Base-by-base conservation (phyloP, 305 asterid species). In the Fraxinus floribunda region DNA sequence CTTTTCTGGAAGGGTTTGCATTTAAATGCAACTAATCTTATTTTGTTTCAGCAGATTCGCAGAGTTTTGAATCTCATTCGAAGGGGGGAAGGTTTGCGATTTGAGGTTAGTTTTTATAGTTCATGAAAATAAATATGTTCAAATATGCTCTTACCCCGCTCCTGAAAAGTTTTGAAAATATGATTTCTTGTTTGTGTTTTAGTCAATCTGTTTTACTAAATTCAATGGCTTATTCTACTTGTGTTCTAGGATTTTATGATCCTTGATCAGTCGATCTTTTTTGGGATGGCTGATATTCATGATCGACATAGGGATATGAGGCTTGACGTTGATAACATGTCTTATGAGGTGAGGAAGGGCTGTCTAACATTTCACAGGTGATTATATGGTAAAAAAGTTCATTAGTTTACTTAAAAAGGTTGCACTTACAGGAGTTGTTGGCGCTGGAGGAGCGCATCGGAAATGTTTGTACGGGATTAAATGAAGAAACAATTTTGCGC, bases 271-370 rank as follows among this genome's bases (percentile, higher is more conserved):
- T 91, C 98, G 0, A 87, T 89, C 77, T 83, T 94, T 80, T 87
- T 90, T 44, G 98, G 98, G 80, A 94, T 93, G 95, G 85, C 91
- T 8, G 98, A 91, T 70, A 83, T 89, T 13, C 92, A 91, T 24
- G 99, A 96, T 64, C 92, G 91, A 30, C 98, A 96, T 71, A 90
- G 93, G 78, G 99, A 94, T 78, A 94, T 96, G 99, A 95, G 99
- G 76, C 88, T 96, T 71, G 98, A 96, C 75, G 95, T 94, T 15
- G 99, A 96, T 84, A 91, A 94, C 90, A 96, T 96, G 99, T 94
- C 99, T 16, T 94, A 96, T 55, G 99, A 96, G 97, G 99, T 94
- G 76, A 85, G 79, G n/a, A 36, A 34, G 26, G 35, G 24, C 26
- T 32, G 24, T 46, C 16, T 80, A 41, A 7, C 80, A 38, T 13